Conservation (phyloP, 2,329 filamentous ascomycete species). For the Fusarium multiceps region DNA sequence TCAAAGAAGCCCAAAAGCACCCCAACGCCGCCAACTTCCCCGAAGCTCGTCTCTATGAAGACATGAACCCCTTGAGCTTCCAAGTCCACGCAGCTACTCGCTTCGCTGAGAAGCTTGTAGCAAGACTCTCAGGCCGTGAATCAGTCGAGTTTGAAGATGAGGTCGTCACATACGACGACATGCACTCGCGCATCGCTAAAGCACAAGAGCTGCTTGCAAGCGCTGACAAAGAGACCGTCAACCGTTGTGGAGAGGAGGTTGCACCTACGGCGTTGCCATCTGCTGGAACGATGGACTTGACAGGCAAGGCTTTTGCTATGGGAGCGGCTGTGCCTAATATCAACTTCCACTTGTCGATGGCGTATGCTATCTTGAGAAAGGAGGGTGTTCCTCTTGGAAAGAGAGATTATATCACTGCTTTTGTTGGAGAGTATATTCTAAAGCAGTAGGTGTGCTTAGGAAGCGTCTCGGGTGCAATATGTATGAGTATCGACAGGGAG, state of each 20-base stretch:
- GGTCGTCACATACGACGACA: slow-evolving; percentile 46
- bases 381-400: slow-evolving; percentile 71
- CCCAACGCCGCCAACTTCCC: slow-evolving; percentile 46
- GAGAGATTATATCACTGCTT: slow-evolving; percentile 58
- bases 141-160: slow-evolving; percentile 42
- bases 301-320: slow-evolving; percentile 55
- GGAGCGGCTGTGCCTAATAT: slow-evolving; percentile 66
- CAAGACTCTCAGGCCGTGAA: slow-evolving; percentile 46
- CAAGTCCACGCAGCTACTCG: slow-evolving; percentile 50
- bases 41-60: slow-evolving; percentile 48
- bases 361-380: slow-evolving; percentile 68
- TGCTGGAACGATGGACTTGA: slow-evolving; percentile 34
- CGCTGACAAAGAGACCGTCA: slow-evolving; percentile 49
- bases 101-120: slow-evolving; percentile 43
- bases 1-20: slow-evolving; percentile 48
- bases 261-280: slow-evolving; percentile 40
- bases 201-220: slow-evolving; percentile 41
- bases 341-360: slow-evolving; percentile 68
- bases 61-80: slow-evolving; percentile 54
- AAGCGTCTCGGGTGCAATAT: not conserved
- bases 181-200: slow-evolving; percentile 48
- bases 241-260: slow-evolving; percentile 43
- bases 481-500: not conserved
- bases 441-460: slow-evolving; percentile 12
- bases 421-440: slow-evolving; percentile 37